Evolutionary conservation across 106 monocot species (phyloP).

Genomic region (Dioscorea zingiberensis): DNA sequence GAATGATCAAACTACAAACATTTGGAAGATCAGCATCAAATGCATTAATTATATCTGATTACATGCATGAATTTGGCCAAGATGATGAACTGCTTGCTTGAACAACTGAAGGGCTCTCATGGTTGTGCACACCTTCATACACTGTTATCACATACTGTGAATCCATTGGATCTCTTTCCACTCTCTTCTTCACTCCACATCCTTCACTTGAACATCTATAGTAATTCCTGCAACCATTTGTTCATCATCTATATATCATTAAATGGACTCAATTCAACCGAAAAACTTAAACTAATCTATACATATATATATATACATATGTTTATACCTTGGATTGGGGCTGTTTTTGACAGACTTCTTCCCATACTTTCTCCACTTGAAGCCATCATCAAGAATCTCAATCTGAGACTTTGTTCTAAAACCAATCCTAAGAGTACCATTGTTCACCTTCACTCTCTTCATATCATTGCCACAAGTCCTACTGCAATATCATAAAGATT

Average conservation of each 20-base stretch:
- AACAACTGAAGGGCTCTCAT: background rate
- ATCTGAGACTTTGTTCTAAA: background rate
- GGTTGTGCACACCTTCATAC: conserved; percentile 26
- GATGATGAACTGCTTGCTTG: background rate
- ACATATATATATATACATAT: background rate
- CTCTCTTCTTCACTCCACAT: conserved; percentile 27
- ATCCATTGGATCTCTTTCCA: conserved; percentile 19
- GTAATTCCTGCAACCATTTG: conserved; percentile 18
- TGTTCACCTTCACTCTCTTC: background rate
- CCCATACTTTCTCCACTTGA: conserved; percentile 10
- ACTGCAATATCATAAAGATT: no score
- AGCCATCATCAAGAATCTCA: conserved; percentile 1
- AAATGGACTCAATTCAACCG: no score
- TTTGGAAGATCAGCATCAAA: no score
- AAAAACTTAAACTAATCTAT: no score
- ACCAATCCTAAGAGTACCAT: background rate
- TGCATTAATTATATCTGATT: no score
- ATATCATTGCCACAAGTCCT: no score
- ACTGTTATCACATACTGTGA: conserved; percentile 8
- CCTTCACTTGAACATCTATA: conserved; percentile 16
- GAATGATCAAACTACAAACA: no score
- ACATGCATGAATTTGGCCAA: no score
- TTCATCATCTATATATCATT: no score
- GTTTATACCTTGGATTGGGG: background rate
- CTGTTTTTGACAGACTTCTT: background rate